These are phyloP conservation scores for Atalantia buxifolia DNA, from an alignment of 345 rosid genomes.

Conservation along the genomic window DNA sequence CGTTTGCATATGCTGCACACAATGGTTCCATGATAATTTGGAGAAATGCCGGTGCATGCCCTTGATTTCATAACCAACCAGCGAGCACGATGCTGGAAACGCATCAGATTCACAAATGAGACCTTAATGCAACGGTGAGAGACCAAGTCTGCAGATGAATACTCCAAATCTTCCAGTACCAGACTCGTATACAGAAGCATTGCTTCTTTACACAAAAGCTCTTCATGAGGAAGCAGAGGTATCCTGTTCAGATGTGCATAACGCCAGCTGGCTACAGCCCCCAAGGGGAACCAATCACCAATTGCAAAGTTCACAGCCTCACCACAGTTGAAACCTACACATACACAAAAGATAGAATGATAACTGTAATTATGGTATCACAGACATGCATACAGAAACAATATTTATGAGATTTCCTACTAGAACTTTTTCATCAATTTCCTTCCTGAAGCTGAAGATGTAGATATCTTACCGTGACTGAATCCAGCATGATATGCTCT, in stretches of 20 bases:
- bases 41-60: slow-evolving; percentile 47
- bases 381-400: not conserved
- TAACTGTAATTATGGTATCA: not conserved
- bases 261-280: slow-evolving; percentile 90
- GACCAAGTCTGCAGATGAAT: slow-evolving; percentile 49
- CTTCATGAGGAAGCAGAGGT: slow-evolving; percentile 98
- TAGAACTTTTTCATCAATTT: not conserved
- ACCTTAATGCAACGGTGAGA: slow-evolving; percentile 54
- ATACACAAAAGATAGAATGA: slow-evolving; percentile 8
- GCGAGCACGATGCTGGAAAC: slow-evolving; percentile 74
- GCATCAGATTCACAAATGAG: slow-evolving; percentile 79
- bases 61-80: slow-evolving; percentile 75
- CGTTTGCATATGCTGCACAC: slow-evolving; percentile 90
- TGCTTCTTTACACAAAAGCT: slow-evolving; percentile 94
- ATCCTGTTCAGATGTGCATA: slow-evolving; percentile 87
- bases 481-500: slow-evolving; percentile 99
- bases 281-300: slow-evolving; percentile 95
- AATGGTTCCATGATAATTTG: slow-evolving; percentile 57
- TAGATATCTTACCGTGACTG: slow-evolving; percentile 72
- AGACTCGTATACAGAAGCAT: slow-evolving; percentile 56
- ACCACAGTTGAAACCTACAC: slow-evolving; percentile 93
- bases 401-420: not conserved
- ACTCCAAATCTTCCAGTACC: slow-evolving; percentile 57
- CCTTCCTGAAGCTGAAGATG: not conserved
- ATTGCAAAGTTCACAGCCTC: slow-evolving; percentile 99